phyloP scores from a whole-genome alignment of 2,329 filamentous ascomycete species.

The Aquanectria penicillioides region DNA sequence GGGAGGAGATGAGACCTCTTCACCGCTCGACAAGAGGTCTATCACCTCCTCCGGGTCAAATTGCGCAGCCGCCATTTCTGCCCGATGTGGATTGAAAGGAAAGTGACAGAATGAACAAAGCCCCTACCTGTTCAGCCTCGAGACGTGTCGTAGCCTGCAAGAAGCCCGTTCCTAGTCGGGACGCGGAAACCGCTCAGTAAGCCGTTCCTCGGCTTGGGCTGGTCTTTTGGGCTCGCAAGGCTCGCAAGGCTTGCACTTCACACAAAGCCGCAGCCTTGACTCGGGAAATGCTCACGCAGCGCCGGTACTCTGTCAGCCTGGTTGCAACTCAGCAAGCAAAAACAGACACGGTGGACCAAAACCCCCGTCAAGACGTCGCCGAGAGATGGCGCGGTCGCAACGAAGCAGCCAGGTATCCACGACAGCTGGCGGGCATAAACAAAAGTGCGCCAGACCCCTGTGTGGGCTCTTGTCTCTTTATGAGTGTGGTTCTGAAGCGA shows the following conservation, averaged over 20 bases:
- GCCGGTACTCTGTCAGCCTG: no score
- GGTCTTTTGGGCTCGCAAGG: no score
- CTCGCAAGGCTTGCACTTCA: no score
- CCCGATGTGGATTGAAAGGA: background rate
- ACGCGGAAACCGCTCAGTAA: no score
- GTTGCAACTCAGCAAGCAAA: background rate
- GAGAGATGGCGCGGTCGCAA: constrained; percentile 21
- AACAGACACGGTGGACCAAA: no score
- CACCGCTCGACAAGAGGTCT: constrained; percentile 37
- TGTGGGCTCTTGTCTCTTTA: constrained; percentile 9
- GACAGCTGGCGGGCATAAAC: constrained; percentile 21
- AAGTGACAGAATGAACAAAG: constrained; percentile 7
- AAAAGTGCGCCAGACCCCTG: constrained; percentile 11
- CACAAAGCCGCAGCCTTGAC: no score
- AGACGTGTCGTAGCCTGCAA: background rate
- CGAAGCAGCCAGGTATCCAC: constrained; percentile 22
- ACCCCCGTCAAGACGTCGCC: constrained; percentile 26
- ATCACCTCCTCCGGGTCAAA: constrained; percentile 37
- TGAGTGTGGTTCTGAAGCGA: constrained; percentile 5
- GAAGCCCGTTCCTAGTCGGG: background rate
- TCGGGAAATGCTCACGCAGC: no score
- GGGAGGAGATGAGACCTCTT: constrained; percentile 26
- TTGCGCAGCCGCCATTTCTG: constrained; percentile 29
- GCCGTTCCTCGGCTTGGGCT: no score
- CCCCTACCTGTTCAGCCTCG: constrained; percentile 12